Evolutionary conservation across 2,329 filamentous ascomycete genomes (phyloP), one percentile per base, ranked within the genome.

Genomic region (Myriangium duriaei): DNA sequence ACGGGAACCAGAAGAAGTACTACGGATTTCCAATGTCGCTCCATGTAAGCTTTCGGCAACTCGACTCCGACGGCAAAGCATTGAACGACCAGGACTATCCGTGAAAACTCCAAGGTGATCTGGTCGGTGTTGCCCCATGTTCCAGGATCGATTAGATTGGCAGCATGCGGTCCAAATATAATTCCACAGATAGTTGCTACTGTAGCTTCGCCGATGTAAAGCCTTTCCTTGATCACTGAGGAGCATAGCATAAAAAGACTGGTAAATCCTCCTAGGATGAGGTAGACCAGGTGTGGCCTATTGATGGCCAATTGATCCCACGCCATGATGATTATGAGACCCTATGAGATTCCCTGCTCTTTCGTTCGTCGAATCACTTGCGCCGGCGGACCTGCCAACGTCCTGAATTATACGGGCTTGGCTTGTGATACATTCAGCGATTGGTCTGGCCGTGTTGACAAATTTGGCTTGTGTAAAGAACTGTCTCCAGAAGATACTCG

Each of bases 201-300:
- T 1, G 91, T 96, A 35, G 91, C 91, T 71, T 98, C 91, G 56
- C 91, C 91, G 59, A 98, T 98, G 66, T 98, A 98, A 55, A 96
- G 73, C 59, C 83, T 82, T 69, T 98, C 91, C 69, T 98, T 98
- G 65, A 98, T 93, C 55, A 96, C 78, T 39, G 92, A 85, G 43
- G 91, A 98, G 61, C 86, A 94, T 43, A 98, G 70, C 91, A 98
- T 98, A 67, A 98, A 98, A 51, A 98, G 68, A 43, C 81, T 86
- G 49, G 91, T 98, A 67, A 98, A 98, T 59, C 88, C 91, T 53
- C 91, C 91, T 40, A 98, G 69, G 63, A 98, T 95, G 63, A 96
- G 85, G 63, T 98, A 98, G 48, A 93, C 91, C 83, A 96, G 63
- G 69, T 98, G 91, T 53, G 91, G 84, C 69, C 80, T 82, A 63